A percentile compares a stretch with the other conserved stretches of the same genome.
Evolutionary conservation across 352 stramenopile species (phyloP).

Genomic region (Plasmopara viticola): DNA sequence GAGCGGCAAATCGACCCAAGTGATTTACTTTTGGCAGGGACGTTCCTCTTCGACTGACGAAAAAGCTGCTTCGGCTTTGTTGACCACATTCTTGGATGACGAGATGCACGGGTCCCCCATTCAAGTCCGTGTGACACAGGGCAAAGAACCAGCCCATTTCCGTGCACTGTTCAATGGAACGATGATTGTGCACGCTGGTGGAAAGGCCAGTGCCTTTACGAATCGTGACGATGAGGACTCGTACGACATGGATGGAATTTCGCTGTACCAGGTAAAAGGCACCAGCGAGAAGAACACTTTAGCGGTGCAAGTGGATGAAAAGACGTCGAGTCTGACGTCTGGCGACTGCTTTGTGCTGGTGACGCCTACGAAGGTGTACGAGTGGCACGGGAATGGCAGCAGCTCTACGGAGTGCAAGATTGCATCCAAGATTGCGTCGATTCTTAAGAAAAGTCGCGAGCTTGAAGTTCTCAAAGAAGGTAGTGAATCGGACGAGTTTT

Average conservation of each 20-base stretch:
- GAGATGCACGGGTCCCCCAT: conserved; percentile 76
- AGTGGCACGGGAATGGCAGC: conserved; percentile 70
- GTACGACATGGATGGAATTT: conserved; percentile 82
- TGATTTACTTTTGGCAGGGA: conserved; percentile 93
- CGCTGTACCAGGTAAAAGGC: conserved; percentile 89
- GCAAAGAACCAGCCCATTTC: conserved; percentile 86
- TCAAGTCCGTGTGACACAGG: conserved; percentile 82
- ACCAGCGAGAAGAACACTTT: conserved; percentile 82
- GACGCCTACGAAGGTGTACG: conserved; percentile 61
- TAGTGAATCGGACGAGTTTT: conserved; percentile 73
- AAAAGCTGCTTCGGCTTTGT: conserved; percentile 66
- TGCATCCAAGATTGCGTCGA: conserved; percentile 48
- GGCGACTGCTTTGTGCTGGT: conserved; percentile 83
- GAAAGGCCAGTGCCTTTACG: conserved; percentile 85
- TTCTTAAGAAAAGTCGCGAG: conserved; percentile 51
- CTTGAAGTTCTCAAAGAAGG: conserved; percentile 50
- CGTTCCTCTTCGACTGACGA: conserved; percentile 82
- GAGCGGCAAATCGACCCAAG: conserved; percentile 60
- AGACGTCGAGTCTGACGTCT: conserved; percentile 82
- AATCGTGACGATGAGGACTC: conserved; percentile 79
- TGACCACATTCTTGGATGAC: conserved; percentile 75
- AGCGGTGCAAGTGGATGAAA: conserved; percentile 72
- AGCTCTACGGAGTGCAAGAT: conserved; percentile 58
- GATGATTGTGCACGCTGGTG: conserved; percentile 87
- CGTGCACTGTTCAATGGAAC: conserved; percentile 85